Conservation (phyloP, 352 stramenopile species). For the Pythium graminicola region DNA sequence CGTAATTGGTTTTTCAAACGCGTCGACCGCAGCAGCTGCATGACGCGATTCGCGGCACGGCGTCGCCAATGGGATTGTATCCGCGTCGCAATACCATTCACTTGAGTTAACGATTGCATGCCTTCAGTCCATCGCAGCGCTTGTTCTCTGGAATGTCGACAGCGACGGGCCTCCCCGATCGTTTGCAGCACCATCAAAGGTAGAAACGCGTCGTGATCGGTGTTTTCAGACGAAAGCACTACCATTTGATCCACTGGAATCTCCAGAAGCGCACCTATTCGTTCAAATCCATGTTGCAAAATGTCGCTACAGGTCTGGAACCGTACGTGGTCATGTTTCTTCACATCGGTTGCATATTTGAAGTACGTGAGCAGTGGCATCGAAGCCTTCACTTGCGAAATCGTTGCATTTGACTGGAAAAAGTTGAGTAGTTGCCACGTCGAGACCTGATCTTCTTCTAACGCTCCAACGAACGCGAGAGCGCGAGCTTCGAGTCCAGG, state of each 20-base stretch:
- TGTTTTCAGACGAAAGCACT: not conserved
- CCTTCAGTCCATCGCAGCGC: slow-evolving; percentile 26
- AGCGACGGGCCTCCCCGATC: not conserved
- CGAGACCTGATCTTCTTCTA: slow-evolving; percentile 43
- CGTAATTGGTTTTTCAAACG: slow-evolving; percentile 28
- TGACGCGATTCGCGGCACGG: slow-evolving; percentile 34
- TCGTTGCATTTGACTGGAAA: slow-evolving; percentile 41
- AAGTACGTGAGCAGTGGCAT: slow-evolving; percentile 56
- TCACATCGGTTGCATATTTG: slow-evolving; percentile 37
- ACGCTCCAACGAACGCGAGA: slow-evolving; percentile 38
- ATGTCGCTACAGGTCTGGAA: slow-evolving; percentile 40
- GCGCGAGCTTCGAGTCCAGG: slow-evolving; percentile 56
- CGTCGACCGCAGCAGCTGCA: slow-evolving; percentile 33
- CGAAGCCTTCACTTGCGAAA: slow-evolving; percentile 52
- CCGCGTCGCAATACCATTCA: slow-evolving; percentile 31
- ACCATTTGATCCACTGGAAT: slow-evolving; percentile 29
- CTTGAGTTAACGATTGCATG: slow-evolving; percentile 24
- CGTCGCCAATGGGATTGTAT: slow-evolving; percentile 57
- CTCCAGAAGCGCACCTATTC: slow-evolving; percentile 43
- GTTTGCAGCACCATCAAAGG: slow-evolving; percentile 16
- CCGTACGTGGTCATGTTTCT: slow-evolving; percentile 38
- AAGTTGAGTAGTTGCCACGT: slow-evolving; percentile 63
- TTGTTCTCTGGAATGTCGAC: slow-evolving; percentile 19
- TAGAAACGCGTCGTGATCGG: not conserved
- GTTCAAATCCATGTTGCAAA: slow-evolving; percentile 56